Conservation (phyloP, 2,329 filamentous ascomycete species). For the Chaetomiaceae sp. region DNA sequence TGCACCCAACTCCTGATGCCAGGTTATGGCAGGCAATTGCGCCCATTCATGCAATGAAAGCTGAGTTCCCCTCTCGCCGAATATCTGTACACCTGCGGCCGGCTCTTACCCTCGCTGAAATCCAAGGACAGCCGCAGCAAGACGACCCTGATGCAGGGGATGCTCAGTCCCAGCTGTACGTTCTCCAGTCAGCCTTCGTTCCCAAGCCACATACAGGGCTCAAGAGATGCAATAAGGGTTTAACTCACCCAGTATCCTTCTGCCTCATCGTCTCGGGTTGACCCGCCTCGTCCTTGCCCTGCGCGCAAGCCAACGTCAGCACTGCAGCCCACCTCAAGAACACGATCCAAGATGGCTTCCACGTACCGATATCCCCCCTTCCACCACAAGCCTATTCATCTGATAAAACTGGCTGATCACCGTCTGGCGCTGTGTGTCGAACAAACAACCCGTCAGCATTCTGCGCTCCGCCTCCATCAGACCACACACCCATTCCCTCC, state of each 20-base stretch:
- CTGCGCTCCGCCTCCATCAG: no score
- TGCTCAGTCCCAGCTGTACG: constrained; percentile 17
- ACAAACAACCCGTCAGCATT: not conserved
- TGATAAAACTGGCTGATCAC: constrained; percentile 94
- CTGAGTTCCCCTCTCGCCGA: no score
- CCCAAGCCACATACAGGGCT: not conserved
- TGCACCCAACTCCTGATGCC: no score
- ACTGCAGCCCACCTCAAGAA: not conserved
- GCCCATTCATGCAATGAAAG: no score
- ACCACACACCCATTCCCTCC: no score
- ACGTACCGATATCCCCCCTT: constrained; percentile 74
- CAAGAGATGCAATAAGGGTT: no score
- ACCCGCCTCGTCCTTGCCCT: constrained; percentile 68
- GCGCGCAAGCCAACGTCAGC: constrained; percentile 11
- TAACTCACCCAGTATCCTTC: constrained; percentile 70
- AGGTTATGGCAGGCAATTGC: no score
- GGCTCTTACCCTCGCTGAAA: no score
- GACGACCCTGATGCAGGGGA: not conserved
- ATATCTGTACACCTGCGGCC: no score
- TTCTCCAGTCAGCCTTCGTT: not conserved
- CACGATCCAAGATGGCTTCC: not conserved
- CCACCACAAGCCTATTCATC: constrained; percentile 84
- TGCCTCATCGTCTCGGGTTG: constrained; percentile 66
- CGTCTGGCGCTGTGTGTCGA: constrained; percentile 72
- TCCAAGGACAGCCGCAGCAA: not conserved